Base-by-base conservation (phyloP, 495 filamentous ascomycete species). In the Arthonia radiata region DNA sequence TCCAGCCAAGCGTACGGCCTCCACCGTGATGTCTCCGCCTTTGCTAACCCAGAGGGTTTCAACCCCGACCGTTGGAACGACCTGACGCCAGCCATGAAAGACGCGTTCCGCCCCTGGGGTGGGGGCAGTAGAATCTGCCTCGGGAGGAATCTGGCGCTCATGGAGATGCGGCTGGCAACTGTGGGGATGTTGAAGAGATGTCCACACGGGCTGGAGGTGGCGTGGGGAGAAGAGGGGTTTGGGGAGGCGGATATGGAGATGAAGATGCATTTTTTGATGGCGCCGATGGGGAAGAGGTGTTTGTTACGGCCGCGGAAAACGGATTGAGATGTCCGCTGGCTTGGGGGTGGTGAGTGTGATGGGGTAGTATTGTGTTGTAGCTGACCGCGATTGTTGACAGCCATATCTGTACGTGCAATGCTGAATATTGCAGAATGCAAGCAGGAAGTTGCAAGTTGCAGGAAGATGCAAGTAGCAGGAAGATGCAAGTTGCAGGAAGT, bases 31-130 rank as follows among this genome's bases (percentile, higher is more conserved):
- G 5, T 13, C 9, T 10, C n/a, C 4, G 25, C 17, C 7, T 35
- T 31, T 15, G 16, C 24, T 11, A 18, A 35, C 18, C 33, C 33
- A n/a, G 17, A 32, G 14, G 17, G 1, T 4, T 35, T 31, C 33
- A 10, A 26, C 5, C 33, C 33, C 2, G 23, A 24, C 7, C 33
- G 33, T 23, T 35, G 33, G 33, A 18, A 24, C 6, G 8, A 10
- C 9, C 8, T 26, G 10, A 17, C 34, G 5, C n/a, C 16, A 3
- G 29, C 25, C 7, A 29, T 24, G 18, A 36, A 28, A 17, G 8
- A n/a, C 19, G 17, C 32, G 5, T 28, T 32, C 13, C 21, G 28
- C 13, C 30, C 34, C 12, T 36, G 32, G 18, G 16, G n/a, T 6
- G 12, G 16, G 13, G 34, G 34, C 2, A 27, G 30, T 3, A 18